Evolutionary conservation across 441 rosid species (phyloP).

Genomic region (Corymbia calophylla): DNA sequence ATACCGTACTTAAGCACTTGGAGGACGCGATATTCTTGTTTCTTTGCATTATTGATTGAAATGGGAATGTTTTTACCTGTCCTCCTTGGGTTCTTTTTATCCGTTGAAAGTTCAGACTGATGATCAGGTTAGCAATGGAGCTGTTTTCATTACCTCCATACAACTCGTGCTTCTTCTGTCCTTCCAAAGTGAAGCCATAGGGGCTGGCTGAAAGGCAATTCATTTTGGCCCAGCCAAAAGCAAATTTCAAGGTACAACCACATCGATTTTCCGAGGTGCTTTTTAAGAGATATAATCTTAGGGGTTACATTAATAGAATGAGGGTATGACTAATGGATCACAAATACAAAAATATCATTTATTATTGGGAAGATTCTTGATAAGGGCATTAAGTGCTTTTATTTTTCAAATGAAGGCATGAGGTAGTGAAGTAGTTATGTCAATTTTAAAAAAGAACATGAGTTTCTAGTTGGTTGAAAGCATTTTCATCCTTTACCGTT

Average conservation of each 20-base stretch:
- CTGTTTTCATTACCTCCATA: background rate
- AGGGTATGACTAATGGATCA: background rate
- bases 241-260: background rate
- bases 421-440: too few species aligned
- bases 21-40: constrained; percentile 14
- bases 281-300: background rate
- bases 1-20: constrained; percentile 2
- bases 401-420: too few species aligned
- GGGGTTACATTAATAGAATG: background rate
- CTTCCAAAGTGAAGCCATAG: background rate
- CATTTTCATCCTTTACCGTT: too few species aligned
- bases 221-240: background rate
- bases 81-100: background rate
- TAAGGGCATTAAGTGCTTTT: too few species aligned
- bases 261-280: background rate
- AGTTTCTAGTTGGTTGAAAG: too few species aligned
- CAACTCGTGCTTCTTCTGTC: background rate
- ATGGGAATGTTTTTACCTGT: background rate
- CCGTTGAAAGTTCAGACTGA: background rate
- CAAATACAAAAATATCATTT: too few species aligned
- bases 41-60: background rate
- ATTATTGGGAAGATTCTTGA: too few species aligned
- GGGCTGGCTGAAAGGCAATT: background rate
- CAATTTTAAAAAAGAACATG: too few species aligned
- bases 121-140: background rate